Evolutionary conservation across 1,284 basidiomycete species (phyloP), one percentile per base, ranked within the genome.

Genomic region (Ustilago vetiveriae): DNA sequence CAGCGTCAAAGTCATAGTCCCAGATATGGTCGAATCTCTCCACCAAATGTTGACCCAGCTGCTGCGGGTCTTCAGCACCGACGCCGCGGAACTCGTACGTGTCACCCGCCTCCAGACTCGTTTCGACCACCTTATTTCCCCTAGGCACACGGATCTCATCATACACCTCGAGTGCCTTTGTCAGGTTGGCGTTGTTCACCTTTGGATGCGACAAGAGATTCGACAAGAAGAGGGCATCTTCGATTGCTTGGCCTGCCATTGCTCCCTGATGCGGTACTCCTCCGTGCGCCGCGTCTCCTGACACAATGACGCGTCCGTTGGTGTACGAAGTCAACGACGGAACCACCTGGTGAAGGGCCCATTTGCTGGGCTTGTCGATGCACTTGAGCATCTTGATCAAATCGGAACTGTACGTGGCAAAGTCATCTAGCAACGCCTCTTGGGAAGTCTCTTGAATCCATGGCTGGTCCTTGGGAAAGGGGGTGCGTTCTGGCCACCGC

Each of bases 201-300:
- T 82, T 75, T 1, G 86, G 84, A 64, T 86, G 85, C 3, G 79
- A 71, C 3, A 89, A 84, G 9, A 89, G 81, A 22, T 83, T 79
- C 38, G 84, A 84, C 13, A 89, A 81, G 10, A 86, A 78, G 37
- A 85, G 85, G 0, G 86, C 86, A 65, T 89, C 88, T 72, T 89
- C 88, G 39, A 88, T 84, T 0, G 87, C 88, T 79, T 88, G 88
- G 1, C 87, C 87, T 13, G 87, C 87, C 13, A 88, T 88, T 0
- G 87, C 85, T 2, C 88, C 87, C n/a, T 88, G 82, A 73, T 88
- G 87, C 0, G 88, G 87, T 17, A 85, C 76, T 85, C 88, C 88
- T 0, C 83, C 87, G 74, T 89, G 88, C 64, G 88, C 87, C 3
- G 88, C 86, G 76, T 89, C 88, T 6, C 88, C 88, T 11, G 88